A percentile compares a stretch with the other conserved stretches of the same genome.
Conservation (phyloP, 257 asterid species). For the Ophiorrhiza pumila region DNA sequence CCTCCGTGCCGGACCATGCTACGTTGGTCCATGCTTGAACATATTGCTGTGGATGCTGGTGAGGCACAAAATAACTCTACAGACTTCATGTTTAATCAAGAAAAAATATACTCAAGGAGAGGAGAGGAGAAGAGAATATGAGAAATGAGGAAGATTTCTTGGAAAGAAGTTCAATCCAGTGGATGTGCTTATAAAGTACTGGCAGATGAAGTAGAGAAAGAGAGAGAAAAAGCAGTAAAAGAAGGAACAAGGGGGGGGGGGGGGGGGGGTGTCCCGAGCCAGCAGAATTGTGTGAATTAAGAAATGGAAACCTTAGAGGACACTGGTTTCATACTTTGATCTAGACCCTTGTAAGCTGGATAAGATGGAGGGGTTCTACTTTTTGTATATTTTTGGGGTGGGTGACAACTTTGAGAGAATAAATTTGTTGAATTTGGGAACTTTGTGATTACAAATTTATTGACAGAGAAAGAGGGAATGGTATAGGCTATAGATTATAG, state of each 20-base stretch:
- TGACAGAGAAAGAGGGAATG: conserved; percentile 4
- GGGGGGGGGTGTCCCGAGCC: not conserved
- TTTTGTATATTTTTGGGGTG: conserved; percentile 19
- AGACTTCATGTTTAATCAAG: conserved; percentile 48
- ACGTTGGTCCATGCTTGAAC: conserved; percentile 66
- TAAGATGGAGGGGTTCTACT: no score
- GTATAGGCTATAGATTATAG: conserved; percentile 11
- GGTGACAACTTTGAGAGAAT: not conserved
- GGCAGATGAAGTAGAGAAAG: not conserved
- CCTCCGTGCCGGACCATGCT: conserved; percentile 49
- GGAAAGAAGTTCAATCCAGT: conserved; percentile 23
- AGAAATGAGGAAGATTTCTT: conserved; percentile 25
- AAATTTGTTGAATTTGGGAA: conserved; percentile 9
- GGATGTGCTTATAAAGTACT: conserved; percentile 41
- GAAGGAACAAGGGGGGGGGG: not conserved
- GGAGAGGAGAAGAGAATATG: not conserved
- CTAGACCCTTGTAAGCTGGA: conserved; percentile 31
- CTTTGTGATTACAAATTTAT: conserved; percentile 42
- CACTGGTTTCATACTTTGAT: conserved; percentile 14
- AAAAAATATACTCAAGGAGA: not conserved
- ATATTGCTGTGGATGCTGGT: conserved; percentile 85
- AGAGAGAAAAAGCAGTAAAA: conserved; percentile 4
- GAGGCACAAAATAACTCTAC: conserved; percentile 75
- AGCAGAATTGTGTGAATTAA: conserved; percentile 22
- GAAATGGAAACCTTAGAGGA: conserved; percentile 26